phyloP scores from a whole-genome alignment of 257 asterid genomes.

The Nicotiana undulata region DNA sequence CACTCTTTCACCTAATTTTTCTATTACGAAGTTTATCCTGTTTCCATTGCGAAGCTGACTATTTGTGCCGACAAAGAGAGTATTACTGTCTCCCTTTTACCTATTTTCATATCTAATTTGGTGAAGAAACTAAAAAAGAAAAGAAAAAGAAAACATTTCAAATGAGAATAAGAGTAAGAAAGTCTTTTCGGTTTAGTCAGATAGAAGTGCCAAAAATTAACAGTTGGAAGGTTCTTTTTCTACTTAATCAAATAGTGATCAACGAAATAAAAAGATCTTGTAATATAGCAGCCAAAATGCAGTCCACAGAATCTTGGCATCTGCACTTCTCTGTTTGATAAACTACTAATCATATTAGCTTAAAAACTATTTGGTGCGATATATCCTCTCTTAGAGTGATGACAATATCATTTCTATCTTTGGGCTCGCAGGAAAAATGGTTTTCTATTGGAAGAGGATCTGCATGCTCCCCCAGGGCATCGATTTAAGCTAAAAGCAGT shows the following conservation, averaged over 20 bases:
- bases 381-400: neutral
- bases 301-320: neutral
- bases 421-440: conserved; percentile 76
- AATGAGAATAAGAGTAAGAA: neutral
- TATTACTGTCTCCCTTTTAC: too few species aligned
- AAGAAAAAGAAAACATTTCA: neutral
- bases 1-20: neutral
- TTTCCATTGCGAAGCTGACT: too few species aligned
- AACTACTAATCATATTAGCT: neutral
- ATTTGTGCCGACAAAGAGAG: too few species aligned
- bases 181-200: neutral
- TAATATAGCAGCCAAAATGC: neutral
- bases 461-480: conserved; percentile 71
- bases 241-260: neutral
- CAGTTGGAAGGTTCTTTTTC: neutral
- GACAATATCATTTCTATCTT: neutral
- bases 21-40: too few species aligned
- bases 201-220: neutral
- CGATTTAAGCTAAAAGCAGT: conserved; percentile 85
- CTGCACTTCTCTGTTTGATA: neutral
- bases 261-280: neutral
- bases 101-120: too few species aligned
- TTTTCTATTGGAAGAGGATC: conserved; percentile 71
- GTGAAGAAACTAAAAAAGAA: neutral
- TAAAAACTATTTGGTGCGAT: neutral